phyloP scores from a whole-genome alignment of 495 filamentous ascomycete species.

The Daldinia concentrica region DNA sequence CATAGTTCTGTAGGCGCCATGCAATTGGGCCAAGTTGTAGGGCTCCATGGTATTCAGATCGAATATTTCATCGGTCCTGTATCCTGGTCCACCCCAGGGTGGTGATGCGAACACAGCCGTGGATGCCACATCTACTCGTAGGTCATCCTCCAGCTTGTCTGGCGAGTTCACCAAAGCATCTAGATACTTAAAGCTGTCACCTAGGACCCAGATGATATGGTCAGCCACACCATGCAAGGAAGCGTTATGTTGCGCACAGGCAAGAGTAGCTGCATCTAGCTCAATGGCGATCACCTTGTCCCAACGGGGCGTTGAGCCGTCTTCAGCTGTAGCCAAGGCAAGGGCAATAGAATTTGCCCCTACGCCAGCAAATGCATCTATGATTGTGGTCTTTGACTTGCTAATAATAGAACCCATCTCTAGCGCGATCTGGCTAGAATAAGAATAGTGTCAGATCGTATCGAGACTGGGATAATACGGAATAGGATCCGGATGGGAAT shows the following conservation, averaged over 20 bases:
- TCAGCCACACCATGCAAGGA: slow-evolving; percentile 82
- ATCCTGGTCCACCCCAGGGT: slow-evolving; percentile 93
- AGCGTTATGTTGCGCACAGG: slow-evolving; percentile 93
- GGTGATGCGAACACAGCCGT: slow-evolving; percentile 88
- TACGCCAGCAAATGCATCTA: slow-evolving; percentile 91
- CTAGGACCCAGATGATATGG: slow-evolving; percentile 83
- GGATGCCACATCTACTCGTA: slow-evolving; percentile 41
- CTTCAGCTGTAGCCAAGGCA: slow-evolving; percentile 66
- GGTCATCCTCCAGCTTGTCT: slow-evolving; percentile 48
- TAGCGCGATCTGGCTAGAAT: slow-evolving; percentile 75
- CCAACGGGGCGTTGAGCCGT: slow-evolving; percentile 62
- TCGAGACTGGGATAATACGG: slow-evolving; percentile 24
- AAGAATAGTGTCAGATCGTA: slow-evolving; percentile 22
- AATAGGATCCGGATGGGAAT: slow-evolving; percentile 9
- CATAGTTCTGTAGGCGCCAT: slow-evolving; percentile 64
- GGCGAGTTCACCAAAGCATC: slow-evolving; percentile 39
- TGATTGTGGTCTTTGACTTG: slow-evolving; percentile 64
- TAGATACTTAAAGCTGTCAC: slow-evolving; percentile 76
- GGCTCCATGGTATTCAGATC: slow-evolving; percentile 88
- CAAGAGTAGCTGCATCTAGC: slow-evolving; percentile 75
- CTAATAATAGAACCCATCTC: slow-evolving; percentile 64
- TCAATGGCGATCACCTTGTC: slow-evolving; percentile 87
- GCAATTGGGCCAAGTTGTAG: slow-evolving; percentile 73
- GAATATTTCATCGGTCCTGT: slow-evolving; percentile 80
- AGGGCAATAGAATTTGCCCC: slow-evolving; percentile 97